Evolutionary conservation across 768 basidiomycete species (phyloP).

Genomic region (Naganishia friedmannii): DNA sequence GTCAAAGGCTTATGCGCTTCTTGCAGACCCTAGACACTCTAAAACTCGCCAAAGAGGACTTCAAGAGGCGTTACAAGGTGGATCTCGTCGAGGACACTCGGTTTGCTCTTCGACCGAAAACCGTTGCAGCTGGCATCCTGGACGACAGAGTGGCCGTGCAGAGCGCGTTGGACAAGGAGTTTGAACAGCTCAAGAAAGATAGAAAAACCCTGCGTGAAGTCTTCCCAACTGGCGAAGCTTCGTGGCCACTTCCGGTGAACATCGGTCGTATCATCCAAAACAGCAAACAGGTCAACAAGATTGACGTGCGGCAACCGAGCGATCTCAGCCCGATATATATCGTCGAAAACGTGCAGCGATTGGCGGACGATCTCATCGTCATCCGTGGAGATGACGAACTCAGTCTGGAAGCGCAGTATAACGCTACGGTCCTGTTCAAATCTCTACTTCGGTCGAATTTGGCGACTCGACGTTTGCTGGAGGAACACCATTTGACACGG

Average conservation of each 20-base stretch:
- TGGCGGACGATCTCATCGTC: slow-evolving; percentile 74
- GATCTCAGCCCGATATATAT: slow-evolving; percentile 87
- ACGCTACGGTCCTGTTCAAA: slow-evolving; percentile 85
- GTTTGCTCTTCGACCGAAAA: slow-evolving; percentile 49
- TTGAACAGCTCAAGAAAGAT: slow-evolving; percentile 64
- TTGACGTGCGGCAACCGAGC: slow-evolving; percentile 86
- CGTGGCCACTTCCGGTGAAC: slow-evolving; percentile 91
- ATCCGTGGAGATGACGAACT: slow-evolving; percentile 81
- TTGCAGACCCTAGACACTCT: slow-evolving; percentile 73
- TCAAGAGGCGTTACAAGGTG: slow-evolving; percentile 89
- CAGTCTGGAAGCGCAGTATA: slow-evolving; percentile 73
- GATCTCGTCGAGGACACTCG: slow-evolving; percentile 70
- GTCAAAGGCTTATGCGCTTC: slow-evolving; percentile 21
- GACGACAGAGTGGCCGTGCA: slow-evolving; percentile 80
- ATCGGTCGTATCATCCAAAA: slow-evolving; percentile 93
- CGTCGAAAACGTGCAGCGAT: slow-evolving; percentile 69
- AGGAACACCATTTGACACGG: slow-evolving; percentile 78
- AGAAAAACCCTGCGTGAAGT: slow-evolving; percentile 81
- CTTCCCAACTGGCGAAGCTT: slow-evolving; percentile 72
- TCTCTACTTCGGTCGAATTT: slow-evolving; percentile 90
- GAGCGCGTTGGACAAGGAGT: slow-evolving; percentile 76
- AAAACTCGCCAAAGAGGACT: slow-evolving; percentile 72
- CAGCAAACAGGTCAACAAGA: slow-evolving; percentile 92
- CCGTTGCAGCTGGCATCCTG: slow-evolving; percentile 75
- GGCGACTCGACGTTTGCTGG: slow-evolving; percentile 79